These are phyloP conservation scores for Pichia sp. DNA, from an alignment of 1,139 yeast species.

Conservation along the genomic window DNA sequence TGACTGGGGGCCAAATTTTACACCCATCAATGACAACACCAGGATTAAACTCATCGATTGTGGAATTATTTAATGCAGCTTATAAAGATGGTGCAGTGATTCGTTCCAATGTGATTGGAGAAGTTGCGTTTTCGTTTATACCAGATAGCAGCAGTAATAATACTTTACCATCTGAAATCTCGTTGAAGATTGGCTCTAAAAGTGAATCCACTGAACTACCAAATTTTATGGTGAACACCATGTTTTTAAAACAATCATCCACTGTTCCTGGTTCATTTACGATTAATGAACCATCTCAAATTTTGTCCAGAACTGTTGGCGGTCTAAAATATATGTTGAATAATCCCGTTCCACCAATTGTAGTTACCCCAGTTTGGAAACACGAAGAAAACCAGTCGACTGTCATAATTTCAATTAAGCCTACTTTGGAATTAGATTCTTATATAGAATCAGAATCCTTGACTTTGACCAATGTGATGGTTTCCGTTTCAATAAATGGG, in stretches of 20 bases:
- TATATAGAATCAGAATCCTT: conserved; percentile 24
- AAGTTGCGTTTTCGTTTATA: conserved; percentile 64
- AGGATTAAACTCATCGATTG: conserved; percentile 71
- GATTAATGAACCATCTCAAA: conserved; percentile 29
- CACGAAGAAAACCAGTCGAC: conserved; percentile 79
- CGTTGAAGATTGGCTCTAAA: conserved; percentile 19
- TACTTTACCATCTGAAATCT: conserved; percentile 23
- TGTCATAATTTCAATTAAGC: conserved; percentile 63
- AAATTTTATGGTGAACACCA: conserved; percentile 34
- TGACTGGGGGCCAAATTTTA: conserved; percentile 29
- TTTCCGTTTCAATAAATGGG: conserved; percentile 50
- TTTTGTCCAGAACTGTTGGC: conserved; percentile 49
- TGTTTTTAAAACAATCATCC: conserved; percentile 31
- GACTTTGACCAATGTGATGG: conserved; percentile 50
- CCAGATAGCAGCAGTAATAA: conserved; percentile 18
- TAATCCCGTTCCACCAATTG: conserved; percentile 51
- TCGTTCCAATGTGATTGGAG: conserved; percentile 65
- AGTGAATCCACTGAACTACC: conserved; percentile 23
- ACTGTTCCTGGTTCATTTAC: conserved; percentile 23
- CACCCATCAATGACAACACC: conserved; percentile 47
- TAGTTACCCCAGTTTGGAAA: conserved; percentile 80
- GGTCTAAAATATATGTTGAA: conserved; percentile 63
- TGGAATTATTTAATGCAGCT: conserved; percentile 72
- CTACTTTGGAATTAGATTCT: conserved; percentile 42
- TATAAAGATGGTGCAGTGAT: conserved; percentile 56